These are phyloP conservation scores for Exophiala sp. DNA, from an alignment of 2,329 filamentous ascomycete genomes.

Conservation along the genomic window DNA sequence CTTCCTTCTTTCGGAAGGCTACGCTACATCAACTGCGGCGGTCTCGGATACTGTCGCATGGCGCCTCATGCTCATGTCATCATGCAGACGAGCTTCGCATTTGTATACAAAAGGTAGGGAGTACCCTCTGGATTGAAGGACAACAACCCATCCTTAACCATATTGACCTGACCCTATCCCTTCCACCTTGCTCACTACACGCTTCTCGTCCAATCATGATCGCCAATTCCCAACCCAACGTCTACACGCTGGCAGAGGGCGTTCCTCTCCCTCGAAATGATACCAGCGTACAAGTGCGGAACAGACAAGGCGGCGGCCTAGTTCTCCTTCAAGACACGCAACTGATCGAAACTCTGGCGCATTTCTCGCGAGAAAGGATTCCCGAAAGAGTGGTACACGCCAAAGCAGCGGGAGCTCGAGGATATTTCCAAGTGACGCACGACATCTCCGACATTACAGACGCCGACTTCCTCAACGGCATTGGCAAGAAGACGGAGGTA, in stretches of 20 bases:
- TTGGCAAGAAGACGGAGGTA: constrained; percentile 51
- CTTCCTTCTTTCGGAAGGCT: too few species aligned
- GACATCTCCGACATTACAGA: constrained; percentile 53
- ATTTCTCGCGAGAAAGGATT: constrained; percentile 58
- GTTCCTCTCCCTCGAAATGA: constrained; percentile 21
- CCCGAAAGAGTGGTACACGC: constrained; percentile 58
- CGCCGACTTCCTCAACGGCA: constrained; percentile 48
- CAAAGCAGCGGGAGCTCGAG: constrained; percentile 52
- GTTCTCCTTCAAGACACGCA: constrained; percentile 53
- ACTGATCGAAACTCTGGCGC: constrained; percentile 55
- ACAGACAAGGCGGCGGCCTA: constrained; percentile 34
- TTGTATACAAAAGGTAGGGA: too few species aligned
- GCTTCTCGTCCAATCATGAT: not conserved
- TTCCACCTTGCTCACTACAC: too few species aligned
- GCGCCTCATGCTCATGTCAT: too few species aligned
- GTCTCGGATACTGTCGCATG: too few species aligned
- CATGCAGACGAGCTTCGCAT: too few species aligned
- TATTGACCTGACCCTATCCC: too few species aligned
- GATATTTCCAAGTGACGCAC: constrained; percentile 56
- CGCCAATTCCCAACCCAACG: constrained; percentile 23
- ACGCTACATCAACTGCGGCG: too few species aligned
- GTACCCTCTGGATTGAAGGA: too few species aligned
- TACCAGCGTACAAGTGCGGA: constrained; percentile 19
- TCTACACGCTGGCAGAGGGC: constrained; percentile 25
- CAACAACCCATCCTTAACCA: too few species aligned